Evolutionary conservation across 345 rosid genomes (phyloP), one percentile per base, ranked within the genome.

Genomic region (Hevea brasiliensis): DNA sequence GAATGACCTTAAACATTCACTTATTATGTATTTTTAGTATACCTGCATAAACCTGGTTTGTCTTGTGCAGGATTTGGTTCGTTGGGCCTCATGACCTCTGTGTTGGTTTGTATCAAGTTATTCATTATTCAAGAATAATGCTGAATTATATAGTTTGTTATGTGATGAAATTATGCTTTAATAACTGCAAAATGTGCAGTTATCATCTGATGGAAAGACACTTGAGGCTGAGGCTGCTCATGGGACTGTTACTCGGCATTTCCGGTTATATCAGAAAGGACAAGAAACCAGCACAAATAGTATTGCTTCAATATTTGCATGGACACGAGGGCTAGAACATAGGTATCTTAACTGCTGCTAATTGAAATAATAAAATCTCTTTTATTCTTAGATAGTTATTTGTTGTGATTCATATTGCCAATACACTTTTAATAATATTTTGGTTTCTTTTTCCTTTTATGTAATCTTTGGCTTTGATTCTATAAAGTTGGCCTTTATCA

Each of bases 241-340:
- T 83, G 98, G 98, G 65, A 94, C 98, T 21, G 98, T 94, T 70
- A 95, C 99, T 59, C 84, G 99, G 37, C 99, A 95, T 89, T 95
- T 82, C 77, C 88, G 97, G 74, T 80, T 92, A 59, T 80, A 92
- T 82, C 97, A 95, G 78, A 90, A 88, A 80, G 98, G 99, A 27
- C 95, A 86, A 83, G 99, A 95, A 84, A 95, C 99, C 72, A 95
- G 98, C 80, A 95, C 99, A 58, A 95, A 95, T 77, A 95, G 99
- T 75, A 87, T 92, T 50, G 99, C 99, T 74, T 95, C 97, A 56
- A 90, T 92, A 76, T 95, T 92, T 88, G 97, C 99, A 17, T 95
- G 99, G 98, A 86, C 98, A 61, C 86, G 96, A 47, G 98, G 97
- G 58, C 79, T 94, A 41, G 94, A 86, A 75, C 98, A 94, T 82